Evolutionary conservation across 805 yeast species (phyloP).

Genomic region (Suhomyces pyralidae): DNA sequence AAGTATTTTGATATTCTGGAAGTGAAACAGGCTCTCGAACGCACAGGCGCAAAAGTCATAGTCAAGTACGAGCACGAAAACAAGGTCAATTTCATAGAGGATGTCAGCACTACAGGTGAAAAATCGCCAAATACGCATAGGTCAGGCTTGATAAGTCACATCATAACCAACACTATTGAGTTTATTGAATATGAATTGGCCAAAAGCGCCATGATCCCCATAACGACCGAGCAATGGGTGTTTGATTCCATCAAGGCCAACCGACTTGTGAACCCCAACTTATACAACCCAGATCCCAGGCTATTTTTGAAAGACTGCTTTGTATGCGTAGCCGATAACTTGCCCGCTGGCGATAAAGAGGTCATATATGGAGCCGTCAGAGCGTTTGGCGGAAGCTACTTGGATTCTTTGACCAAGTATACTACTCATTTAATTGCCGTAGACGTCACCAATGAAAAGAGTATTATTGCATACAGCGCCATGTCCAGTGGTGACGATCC

Average conservation of each 20-base stretch:
- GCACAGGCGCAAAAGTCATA: conserved; percentile 21
- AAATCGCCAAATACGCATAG: not conserved
- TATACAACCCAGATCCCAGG: conserved; percentile 70
- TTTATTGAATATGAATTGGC: conserved; percentile 53
- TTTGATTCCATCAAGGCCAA: conserved; percentile 40
- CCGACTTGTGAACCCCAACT: conserved; percentile 48
- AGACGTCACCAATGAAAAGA: conserved; percentile 53
- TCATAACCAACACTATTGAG: conserved; percentile 50
- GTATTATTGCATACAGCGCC: conserved; percentile 50
- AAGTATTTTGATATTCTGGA: conserved; percentile 11
- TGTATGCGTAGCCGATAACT: conserved; percentile 56
- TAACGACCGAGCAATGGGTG: conserved; percentile 64
- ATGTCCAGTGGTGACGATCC: conserved; percentile 10
- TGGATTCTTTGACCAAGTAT: conserved; percentile 58
- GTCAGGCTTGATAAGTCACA: conserved; percentile 35
- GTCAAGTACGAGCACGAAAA: conserved; percentile 18
- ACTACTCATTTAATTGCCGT: conserved; percentile 77
- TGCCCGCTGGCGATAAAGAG: conserved; percentile 59
- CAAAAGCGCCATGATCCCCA: conserved; percentile 56
- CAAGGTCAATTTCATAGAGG: conserved; percentile 14
- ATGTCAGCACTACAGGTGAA: not conserved
- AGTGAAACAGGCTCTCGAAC: conserved; percentile 11
- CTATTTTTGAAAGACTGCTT: conserved; percentile 61
- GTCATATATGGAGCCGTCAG: conserved; percentile 65
- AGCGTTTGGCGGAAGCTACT: conserved; percentile 74